Base-by-base conservation (phyloP, 139 green algal species). In the Coccomyxa sp. region DNA sequence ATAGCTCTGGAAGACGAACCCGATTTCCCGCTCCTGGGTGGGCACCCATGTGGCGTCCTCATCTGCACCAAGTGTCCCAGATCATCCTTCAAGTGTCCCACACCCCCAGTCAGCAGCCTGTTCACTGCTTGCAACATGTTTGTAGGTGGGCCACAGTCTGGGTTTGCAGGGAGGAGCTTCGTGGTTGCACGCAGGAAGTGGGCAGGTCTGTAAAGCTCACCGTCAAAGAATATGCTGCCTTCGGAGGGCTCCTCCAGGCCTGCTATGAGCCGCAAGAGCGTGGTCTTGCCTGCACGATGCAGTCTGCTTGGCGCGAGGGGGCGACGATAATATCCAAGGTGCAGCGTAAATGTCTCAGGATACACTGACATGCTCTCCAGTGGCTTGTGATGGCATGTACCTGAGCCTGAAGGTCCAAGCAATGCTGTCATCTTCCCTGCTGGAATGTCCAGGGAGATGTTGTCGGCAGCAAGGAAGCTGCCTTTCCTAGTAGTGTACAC, bases 1-100 rank as follows among this genome's bases (percentile, higher is more conserved):
- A 76, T 97, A 98, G 76, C 79, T 91, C 81, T 92, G 88, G 84
- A 97, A 98, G 54, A 97, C 88, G 55, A 98, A 90, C 34, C 93
- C 94, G 35, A 98, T 73, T 55, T 87, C 44, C 12, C 90, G 76
- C 9, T 92, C 79, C 77, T 90, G 82, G 38, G 88, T 77, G 29
- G 76, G 68, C 0, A 77, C 9, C 16, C 79, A 24, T n/a, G 88
- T 91, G 18, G 89, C 82, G 74, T 92, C 87, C 40, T 73, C 7
- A 55, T 86, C 83, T 93, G 84, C 71, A 71, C n/a, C 58, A 38
- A 37, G 16, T 12, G 55, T 39, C 35, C 9, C 38, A 78, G 36
- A 35, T 1, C 36, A 55, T 35, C 35, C 34, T 22, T 31, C 18
- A 12, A 7, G 40, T 69, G 39, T 39, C 55, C 39, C n/a, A n/a